Conservation (phyloP, 2,329 filamentous ascomycete species). For the Cucurbitaria berberidis region DNA sequence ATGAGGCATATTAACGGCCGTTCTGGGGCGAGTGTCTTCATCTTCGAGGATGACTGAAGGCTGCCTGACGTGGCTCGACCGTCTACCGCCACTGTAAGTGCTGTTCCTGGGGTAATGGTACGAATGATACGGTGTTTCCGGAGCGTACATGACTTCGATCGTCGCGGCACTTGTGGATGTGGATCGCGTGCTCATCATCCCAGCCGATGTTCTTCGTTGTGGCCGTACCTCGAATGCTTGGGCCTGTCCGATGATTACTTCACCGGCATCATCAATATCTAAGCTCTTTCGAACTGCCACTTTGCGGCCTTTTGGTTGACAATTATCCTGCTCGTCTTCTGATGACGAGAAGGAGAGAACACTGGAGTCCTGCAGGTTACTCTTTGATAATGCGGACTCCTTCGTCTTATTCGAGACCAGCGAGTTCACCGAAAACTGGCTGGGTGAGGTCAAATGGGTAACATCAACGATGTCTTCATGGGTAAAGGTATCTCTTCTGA, state of each 20-base stretch:
- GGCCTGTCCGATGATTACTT: constrained; percentile 47
- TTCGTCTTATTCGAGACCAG: constrained; percentile 40
- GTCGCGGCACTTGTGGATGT: constrained; percentile 46
- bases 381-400: constrained; percentile 39
- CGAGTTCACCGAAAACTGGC: constrained; percentile 36
- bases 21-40: constrained; percentile 37
- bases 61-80: constrained; percentile 43
- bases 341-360: constrained; percentile 51
- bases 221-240: constrained; percentile 46
- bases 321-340: constrained; percentile 43
- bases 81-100: constrained; percentile 29
- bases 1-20: constrained; percentile 26
- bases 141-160: constrained; percentile 50
- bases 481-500: constrained; percentile 28
- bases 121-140: constrained; percentile 32
- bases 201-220: constrained; percentile 33
- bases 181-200: constrained; percentile 42
- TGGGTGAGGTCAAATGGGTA: constrained; percentile 37
- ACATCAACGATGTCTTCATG: constrained; percentile 31
- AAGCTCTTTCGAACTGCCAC: constrained; percentile 42
- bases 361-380: constrained; percentile 47
- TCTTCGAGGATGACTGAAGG: constrained; percentile 49
- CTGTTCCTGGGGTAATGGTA: constrained; percentile 23
- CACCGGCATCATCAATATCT: constrained; percentile 42
- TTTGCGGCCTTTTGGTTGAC: constrained; percentile 12